Evolutionary conservation across 2,329 filamentous ascomycete species (phyloP), one percentile per base, ranked within the genome.

Genomic region (Aurifilum marmelostoma): DNA sequence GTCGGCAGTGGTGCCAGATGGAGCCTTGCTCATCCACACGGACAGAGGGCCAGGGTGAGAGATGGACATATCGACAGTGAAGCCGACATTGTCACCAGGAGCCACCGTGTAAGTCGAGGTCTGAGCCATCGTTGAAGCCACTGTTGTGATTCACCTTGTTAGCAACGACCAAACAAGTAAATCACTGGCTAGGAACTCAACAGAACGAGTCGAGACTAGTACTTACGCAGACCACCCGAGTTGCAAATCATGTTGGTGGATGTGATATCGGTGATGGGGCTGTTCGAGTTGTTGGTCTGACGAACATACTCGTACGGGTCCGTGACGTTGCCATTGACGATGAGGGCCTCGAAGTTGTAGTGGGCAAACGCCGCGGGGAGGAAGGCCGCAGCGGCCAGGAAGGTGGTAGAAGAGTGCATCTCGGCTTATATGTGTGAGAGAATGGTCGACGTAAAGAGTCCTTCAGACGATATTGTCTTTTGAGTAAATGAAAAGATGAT

Each of bases 71-170:
- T 76, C 75, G 62, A 81, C 77, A 5, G 77, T 76, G 75, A 83
- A 83, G 52, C 81, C 81, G 24, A 83, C 75, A 39, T 78, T 76
- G 64, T 81, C 77, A 61, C 80, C 80, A 21, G 80, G 76, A 5
- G 76, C 74, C 47, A 82, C 78, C 39, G 75, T 73, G 72, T 77
- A 75, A 7, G 79, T 81, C 63, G 75, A 73, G 56, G 79, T 81
- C 67, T 76, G 76, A 39, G 77, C 75, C 41, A 76, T 75, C 70
- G 78, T 79, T 65, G 63, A 76, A 73, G 41, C 77, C 78, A 43
- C 79, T 66, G 8, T 21, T 18, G 9, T n/a, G 9, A 27, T 60
- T 24, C 29, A 2, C 39, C 14, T 60, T 6, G 58, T 66, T 21
- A 66, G 65, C 14, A 37, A 18, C 27, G 21, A 27, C n/a, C n/a